Evolutionary conservation across 2,329 filamentous ascomycete genomes (phyloP), one percentile per base, ranked within the genome.

Genomic region (Pseudogymnoascus sp.): DNA sequence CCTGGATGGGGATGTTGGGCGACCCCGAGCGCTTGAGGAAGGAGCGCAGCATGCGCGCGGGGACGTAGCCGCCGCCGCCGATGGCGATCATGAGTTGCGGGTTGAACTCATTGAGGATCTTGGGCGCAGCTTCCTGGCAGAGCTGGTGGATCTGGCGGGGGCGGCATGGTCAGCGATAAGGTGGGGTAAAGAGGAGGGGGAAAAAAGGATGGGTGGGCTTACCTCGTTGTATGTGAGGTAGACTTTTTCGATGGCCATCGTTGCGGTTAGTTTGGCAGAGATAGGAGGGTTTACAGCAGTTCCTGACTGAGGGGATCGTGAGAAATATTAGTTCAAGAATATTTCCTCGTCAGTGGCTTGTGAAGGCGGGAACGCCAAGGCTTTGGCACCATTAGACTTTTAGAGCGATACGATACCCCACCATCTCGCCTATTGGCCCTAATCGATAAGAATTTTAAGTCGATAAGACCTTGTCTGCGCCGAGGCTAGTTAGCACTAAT

Each of bases 21-120:
- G 82, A 84, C 70, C 89, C 91, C 65, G 90, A 83, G 75, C 87
- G 85, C 83, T 96, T 97, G 76, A 99, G 89, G 83, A 99, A 99
- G 19, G 95, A 97, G 67, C 95, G 91, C 68, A 99, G 85, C 76
- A 99, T 99, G 71, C 95, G 90, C 53, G 95, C 95, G 66, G 95
- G 95, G 42, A 99, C 92, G 78, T 97, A 99, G 72, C 95, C 95
- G 72, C 95, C 95, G 68, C 95, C 95, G 71, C 95, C 95, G 76
- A 97, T 97, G 75, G 95, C 95, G 77, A 99, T 96, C 84, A 99
- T 96, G 70, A 99, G 89, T 77, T 96, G 91, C 40, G 95, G 95
- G 75, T 91, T 84, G 82, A 96, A 92, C 15, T 90, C 86, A 74
- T 87, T 80, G 71, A 99, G 87, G 75, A 97, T 96, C 71, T 82